Evolutionary conservation across 1,284 basidiomycete species (phyloP), one percentile per base, ranked within the genome.

Genomic region (Fomitopsis betulina): DNA sequence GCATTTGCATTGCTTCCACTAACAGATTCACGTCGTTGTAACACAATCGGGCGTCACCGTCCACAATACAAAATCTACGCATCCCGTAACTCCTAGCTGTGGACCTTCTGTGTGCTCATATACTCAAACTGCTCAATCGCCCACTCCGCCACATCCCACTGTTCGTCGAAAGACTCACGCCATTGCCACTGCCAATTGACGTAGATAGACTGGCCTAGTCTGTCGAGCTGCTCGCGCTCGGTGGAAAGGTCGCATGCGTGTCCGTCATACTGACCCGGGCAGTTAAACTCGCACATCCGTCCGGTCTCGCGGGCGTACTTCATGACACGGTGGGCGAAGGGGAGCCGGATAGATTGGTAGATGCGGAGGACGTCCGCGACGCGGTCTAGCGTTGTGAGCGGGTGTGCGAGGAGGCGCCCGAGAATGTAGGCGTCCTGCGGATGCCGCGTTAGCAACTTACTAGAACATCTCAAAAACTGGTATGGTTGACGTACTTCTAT

Each of bases 401-500:
- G 62, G 47, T 71, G 65, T 1, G 69, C 63, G 17, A 75, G 66
- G n/a, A 74, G 61, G 0, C 72, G 66, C 7, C 71, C 73, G 30
- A 76, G 59, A 27, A 76, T 64, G 58, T 64, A 72, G 15, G 74
- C 75, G 55, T 76, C 75, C 72, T 75, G 55, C 5, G 9, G 6
- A n/a, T 15, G 7, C 32, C n/a, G n/a, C n/a, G n/a, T n/a, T n/a
- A n/a, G n/a, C n/a, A n/a, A n/a, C n/a, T n/a, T n/a, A 17, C 42
- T 15, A 33, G 33, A 30, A 3, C 42, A 30, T 5, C 27, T 1
- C 7, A 1, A 13, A 49, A 1, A 23, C 2, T 8, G 19, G 7
- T 7, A 15, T 17, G 7, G 17, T n/a, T 7, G 21, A 40, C 60
- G 45, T 58, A 81, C 81, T 73, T 84, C 81, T 59, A 84, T 79